A percentile compares a stretch with the other conserved stretches of the same genome.
These are phyloP conservation scores for Pseudogymnoascus sp. DNA, from an alignment of 2,329 filamentous ascomycete species.

Conservation along the genomic window DNA sequence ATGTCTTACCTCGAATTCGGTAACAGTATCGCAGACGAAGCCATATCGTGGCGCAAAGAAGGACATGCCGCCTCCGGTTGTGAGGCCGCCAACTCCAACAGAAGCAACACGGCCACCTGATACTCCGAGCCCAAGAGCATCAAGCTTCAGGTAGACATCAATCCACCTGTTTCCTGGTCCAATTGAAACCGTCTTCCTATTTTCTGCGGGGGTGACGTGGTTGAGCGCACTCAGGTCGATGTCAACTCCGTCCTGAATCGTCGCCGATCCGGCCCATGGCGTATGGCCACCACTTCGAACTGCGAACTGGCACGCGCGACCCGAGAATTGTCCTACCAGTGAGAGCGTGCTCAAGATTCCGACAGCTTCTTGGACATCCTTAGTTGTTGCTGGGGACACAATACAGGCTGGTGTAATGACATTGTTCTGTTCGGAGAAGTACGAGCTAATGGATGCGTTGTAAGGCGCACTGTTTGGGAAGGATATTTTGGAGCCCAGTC, in stretches of 20 bases:
- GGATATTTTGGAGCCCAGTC: constrained; percentile 11
- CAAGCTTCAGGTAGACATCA: constrained; percentile 32
- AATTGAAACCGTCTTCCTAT: constrained; percentile 26
- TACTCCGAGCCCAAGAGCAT: constrained; percentile 26
- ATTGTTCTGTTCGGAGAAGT: constrained; percentile 19
- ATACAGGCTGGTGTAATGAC: constrained; percentile 24
- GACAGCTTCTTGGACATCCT: constrained; percentile 22
- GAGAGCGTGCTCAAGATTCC: constrained; percentile 1
- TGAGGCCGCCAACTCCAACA: constrained; percentile 34
- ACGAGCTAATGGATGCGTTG: neutral
- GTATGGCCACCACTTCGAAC: constrained; percentile 52
- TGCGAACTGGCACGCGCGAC: constrained; percentile 38
- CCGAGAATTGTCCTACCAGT: neutral
- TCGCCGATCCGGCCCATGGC: constrained; percentile 44
- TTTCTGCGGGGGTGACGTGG: constrained; percentile 18
- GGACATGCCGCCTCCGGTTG: constrained; percentile 27
- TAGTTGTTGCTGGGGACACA: constrained; percentile 19
- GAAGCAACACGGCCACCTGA: constrained; percentile 31
- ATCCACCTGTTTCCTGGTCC: constrained; percentile 33
- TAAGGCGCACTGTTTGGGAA: constrained; percentile 9
- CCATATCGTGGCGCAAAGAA: constrained; percentile 15
- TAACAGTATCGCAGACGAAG: constrained; percentile 3
- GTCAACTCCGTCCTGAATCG: constrained; percentile 40
- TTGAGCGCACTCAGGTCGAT: constrained; percentile 36
- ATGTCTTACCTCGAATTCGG: neutral